Percentiles rank a stretch among this genome's conserved stretches.
Conservation (phyloP, 78 protist species). For the Dictyostelium purpureum region DNA sequence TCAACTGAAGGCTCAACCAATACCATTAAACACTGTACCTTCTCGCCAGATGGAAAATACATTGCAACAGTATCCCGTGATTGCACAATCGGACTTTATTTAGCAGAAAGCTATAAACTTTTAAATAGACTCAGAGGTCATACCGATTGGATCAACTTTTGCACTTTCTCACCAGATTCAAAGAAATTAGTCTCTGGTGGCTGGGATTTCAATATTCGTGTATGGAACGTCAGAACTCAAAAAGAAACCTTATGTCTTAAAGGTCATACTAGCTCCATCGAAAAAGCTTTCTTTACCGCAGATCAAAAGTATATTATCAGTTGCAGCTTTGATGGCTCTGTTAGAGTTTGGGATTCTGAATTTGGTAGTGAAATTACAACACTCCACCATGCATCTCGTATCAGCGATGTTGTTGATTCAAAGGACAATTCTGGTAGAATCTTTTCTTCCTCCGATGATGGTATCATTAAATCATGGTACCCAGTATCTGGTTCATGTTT, state of each 20-base stretch:
- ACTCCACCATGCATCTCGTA: conserved; percentile 57
- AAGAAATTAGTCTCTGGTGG: conserved; percentile 65
- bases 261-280: conserved; percentile 79
- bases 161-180: conserved; percentile 53
- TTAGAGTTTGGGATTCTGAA: conserved; percentile 79
- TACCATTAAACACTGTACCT: conserved; percentile 16
- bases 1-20: conserved; percentile 2
- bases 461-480: conserved; percentile 47
- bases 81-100: conserved; percentile 49
- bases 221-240: conserved; percentile 62
- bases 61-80: conserved; percentile 70
- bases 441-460: conserved; percentile 75
- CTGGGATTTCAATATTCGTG: conserved; percentile 72
- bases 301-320: conserved; percentile 39
- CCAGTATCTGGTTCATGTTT: conserved; percentile 59
- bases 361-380: conserved; percentile 69
- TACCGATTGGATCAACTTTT: conserved; percentile 79
- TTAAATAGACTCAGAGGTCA: conserved; percentile 63
- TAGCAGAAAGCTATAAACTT: neutral
- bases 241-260: conserved; percentile 23
- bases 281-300: conserved; percentile 32
- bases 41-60: conserved; percentile 73
- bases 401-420: conserved; percentile 20
- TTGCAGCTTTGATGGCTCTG: conserved; percentile 64
- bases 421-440: conserved; percentile 2